phyloP scores from a whole-genome alignment of 1,284 basidiomycete species.

The Pyrrhoderma noxium region DNA sequence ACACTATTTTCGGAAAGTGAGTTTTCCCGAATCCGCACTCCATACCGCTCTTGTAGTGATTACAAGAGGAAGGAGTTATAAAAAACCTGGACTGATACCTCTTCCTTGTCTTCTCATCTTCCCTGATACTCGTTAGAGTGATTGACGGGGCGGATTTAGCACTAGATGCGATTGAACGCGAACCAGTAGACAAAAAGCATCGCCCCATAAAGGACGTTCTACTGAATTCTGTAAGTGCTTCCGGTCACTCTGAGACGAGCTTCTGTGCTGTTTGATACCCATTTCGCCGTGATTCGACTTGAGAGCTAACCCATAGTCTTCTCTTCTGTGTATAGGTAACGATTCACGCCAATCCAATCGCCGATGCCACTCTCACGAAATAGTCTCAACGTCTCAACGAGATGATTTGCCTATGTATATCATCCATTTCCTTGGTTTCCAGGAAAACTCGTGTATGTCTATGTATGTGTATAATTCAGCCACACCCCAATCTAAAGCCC shows the following conservation, averaged over 20 bases:
- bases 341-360: slow-evolving; percentile 93
- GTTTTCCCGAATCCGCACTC: slow-evolving; percentile 21
- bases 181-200: slow-evolving; percentile 88
- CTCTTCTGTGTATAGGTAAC: slow-evolving; percentile 52
- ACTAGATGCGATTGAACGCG: slow-evolving; percentile 83
- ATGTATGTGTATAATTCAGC: no score
- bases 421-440: no score
- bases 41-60: neutral
- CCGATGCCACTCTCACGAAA: slow-evolving; percentile 50
- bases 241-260: slow-evolving; percentile 8
- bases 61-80: no score
- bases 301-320: slow-evolving; percentile 9
- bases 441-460: no score
- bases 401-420: no score
- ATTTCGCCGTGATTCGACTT: neutral
- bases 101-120: no score
- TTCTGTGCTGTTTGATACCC: neutral
- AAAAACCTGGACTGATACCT: no score
- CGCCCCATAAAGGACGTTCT: slow-evolving; percentile 81
- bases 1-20: slow-evolving; percentile 82
- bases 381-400: neutral
- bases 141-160: slow-evolving; percentile 90
- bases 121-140: slow-evolving; percentile 37
- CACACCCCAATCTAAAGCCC: no score
- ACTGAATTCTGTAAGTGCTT: slow-evolving; percentile 40